Percentiles rank a stretch among this genome's conserved stretches.
These are phyloP conservation scores for Exophiala aquamarina DNA, from an alignment of 2,329 filamentous ascomycete genomes.

Conservation along the genomic window DNA sequence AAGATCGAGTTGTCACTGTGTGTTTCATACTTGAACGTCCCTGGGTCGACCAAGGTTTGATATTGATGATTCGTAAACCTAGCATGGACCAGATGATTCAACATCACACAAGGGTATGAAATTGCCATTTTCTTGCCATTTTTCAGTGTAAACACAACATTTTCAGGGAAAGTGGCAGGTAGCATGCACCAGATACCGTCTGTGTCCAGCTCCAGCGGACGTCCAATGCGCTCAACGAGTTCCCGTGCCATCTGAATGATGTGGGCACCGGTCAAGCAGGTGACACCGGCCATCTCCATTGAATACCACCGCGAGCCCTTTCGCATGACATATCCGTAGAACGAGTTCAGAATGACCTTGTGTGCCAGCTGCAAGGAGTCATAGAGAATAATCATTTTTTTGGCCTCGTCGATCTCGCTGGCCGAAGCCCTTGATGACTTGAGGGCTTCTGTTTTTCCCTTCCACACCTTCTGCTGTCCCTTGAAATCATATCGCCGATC, in stretches of 20 bases:
- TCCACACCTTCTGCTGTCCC: constrained; percentile 97
- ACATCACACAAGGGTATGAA: constrained; percentile 97
- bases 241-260: constrained; percentile 97
- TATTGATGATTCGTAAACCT: constrained; percentile 98
- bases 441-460: constrained; percentile 86
- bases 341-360: constrained; percentile 98
- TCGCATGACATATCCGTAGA: constrained; percentile 99
- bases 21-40: constrained; percentile 86
- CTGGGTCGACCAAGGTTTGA: constrained; percentile 78
- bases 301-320: constrained; percentile 99
- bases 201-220: constrained; percentile 91
- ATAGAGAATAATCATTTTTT: constrained; percentile 97
- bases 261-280: constrained; percentile 89
- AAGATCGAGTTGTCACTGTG: constrained; percentile 99
- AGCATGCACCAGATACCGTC: constrained; percentile 99
- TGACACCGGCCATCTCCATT: constrained; percentile 98
- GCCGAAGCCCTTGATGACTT: constrained; percentile 77
- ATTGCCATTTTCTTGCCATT: constrained; percentile 96
- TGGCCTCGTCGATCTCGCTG: constrained; percentile 83
- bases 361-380: constrained; percentile 95
- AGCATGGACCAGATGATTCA: constrained; percentile 94
- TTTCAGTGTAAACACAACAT: constrained; percentile 90
- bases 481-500: constrained; percentile 99
- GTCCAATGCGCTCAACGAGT: constrained; percentile 87
- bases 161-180: constrained; percentile 92